These are phyloP conservation scores for Crepidotus variabilis DNA, from an alignment of 768 basidiomycete genomes.

Conservation along the genomic window DNA sequence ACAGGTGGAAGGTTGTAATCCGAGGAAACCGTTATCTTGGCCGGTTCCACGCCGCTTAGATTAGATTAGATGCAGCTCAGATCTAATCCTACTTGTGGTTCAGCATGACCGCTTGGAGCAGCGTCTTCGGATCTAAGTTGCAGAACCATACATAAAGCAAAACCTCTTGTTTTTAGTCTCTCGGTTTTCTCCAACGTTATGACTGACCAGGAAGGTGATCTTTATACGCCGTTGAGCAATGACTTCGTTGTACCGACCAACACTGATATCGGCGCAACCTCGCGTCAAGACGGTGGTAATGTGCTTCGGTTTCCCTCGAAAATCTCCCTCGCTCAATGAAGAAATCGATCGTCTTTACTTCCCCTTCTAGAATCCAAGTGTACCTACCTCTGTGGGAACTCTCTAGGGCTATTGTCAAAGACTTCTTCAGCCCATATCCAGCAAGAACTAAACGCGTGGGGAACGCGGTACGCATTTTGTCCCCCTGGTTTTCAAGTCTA, in stretches of 20 bases:
- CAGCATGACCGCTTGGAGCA: too few species aligned
- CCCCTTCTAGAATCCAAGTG: constrained; percentile 44
- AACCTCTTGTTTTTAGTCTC: not conserved
- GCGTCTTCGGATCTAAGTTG: not conserved
- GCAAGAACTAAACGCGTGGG: constrained; percentile 87
- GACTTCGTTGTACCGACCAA: constrained; percentile 61
- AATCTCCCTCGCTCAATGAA: constrained; percentile 4
- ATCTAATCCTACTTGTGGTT: constrained; percentile 4
- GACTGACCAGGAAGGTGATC: constrained; percentile 8
- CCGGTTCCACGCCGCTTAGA: constrained; percentile 6
- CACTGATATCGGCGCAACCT: constrained; percentile 39
- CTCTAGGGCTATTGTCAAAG: constrained; percentile 80
- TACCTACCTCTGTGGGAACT: constrained; percentile 95
- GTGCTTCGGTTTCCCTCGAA: constrained; percentile 2
- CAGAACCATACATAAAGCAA: not conserved
- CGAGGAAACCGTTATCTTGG: constrained; percentile 4
- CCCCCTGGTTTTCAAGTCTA: constrained; percentile 4
- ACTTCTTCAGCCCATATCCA: constrained; percentile 67
- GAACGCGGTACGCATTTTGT: constrained; percentile 41
- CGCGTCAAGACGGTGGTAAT: constrained; percentile 35
- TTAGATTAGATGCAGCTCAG: constrained; percentile 9
- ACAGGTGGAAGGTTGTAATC: not conserved
- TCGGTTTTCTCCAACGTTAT: not conserved
- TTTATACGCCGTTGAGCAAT: constrained; percentile 37
- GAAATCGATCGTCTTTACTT: not conserved